Base-by-base conservation (phyloP, 345 rosid species). In the Pseudoturritis turrita region DNA sequence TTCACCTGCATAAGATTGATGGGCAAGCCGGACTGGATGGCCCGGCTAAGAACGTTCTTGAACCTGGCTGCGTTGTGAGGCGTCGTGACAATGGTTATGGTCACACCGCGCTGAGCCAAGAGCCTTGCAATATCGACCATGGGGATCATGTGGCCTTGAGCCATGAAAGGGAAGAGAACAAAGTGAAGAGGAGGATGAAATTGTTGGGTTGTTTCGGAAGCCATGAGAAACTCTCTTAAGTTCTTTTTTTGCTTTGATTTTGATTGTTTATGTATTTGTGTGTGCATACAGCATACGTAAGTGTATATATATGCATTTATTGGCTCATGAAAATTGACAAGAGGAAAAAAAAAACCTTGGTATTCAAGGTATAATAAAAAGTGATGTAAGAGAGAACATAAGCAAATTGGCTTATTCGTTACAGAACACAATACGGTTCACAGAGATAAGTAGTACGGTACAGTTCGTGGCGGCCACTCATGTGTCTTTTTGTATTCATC, bases 141-240 rank as follows among this genome's bases (percentile, higher is more conserved):
- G 22, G 81, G 87, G 14, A 80, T 81, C 71, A 73, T 47, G 56
- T 85, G 87, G 61, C 87, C 83, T 14, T 68, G 85, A 7, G 85
- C 81, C 69, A 81, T 51, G 45, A 71, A 74, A 28, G 87, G 87
- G 15, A 85, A 59, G 58, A 85, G 68, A 29, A 83, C 56, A 55
- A 85, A 85, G 72, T 85, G 89, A 75, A 83, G 83, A 36, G 73
- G 47, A n/a, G 14, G 12, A 25, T 8, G 29, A 18, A 15, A 8
- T 22, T 64, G 64, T 37, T 74, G 36, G 28, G 45, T 35, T 53
- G 57, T 52, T 61, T 75, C 8, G 1, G 79, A 68, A 35, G 69
- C 75, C 75, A 75, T 75, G 63, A 31, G 11, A 4, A 31, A 17
- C 21, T 60, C 35, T 52, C 11, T n/a, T 10, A 7, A 12, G 9